Evolutionary conservation across 2,329 filamentous ascomycete genomes (phyloP).

Genomic region (Epichloe festucae): DNA sequence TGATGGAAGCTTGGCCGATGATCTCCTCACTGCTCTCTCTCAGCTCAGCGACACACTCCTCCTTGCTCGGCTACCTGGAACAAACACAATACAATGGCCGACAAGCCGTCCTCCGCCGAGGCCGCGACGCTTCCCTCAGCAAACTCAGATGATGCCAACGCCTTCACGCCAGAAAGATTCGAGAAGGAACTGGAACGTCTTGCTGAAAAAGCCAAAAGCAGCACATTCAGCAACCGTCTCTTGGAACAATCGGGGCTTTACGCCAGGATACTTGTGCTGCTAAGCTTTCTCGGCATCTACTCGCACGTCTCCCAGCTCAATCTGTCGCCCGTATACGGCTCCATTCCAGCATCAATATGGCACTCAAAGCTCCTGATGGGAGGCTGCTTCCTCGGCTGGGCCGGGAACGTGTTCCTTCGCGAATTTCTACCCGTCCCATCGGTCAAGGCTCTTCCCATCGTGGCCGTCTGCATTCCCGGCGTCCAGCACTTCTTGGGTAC

Average conservation of each 20-base stretch:
- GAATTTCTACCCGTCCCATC: slow-evolving; percentile 34
- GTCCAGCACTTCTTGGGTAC: slow-evolving; percentile 60
- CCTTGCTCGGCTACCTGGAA: not conserved
- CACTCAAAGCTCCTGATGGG: slow-evolving; percentile 55
- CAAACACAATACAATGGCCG: slow-evolving; percentile 1
- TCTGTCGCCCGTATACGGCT: slow-evolving; percentile 79
- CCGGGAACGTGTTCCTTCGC: slow-evolving; percentile 45
- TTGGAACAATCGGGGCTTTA: slow-evolving; percentile 28
- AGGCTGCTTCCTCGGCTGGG: slow-evolving; percentile 59
- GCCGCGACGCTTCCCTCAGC: not conserved
- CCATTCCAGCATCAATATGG: slow-evolving; percentile 61
- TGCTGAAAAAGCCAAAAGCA: slow-evolving; percentile 27
- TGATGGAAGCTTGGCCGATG: not conserved
- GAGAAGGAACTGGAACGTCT: slow-evolving; percentile 40
- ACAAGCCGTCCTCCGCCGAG: not conserved
- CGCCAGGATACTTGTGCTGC: slow-evolving; percentile 16
- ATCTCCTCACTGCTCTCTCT: not conserved
- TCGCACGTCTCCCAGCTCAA: slow-evolving; percentile 62
- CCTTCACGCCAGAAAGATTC: slow-evolving; percentile 38
- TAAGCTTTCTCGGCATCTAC: slow-evolving; percentile 37
- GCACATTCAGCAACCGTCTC: slow-evolving; percentile 20
- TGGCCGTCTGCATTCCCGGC: slow-evolving; percentile 63
- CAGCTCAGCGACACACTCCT: not conserved
- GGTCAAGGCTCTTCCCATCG: slow-evolving; percentile 48
- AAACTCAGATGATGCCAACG: slow-evolving; percentile 9